phyloP scores from a whole-genome alignment of 495 filamentous ascomycete species.

The Aspergillus cristatus region DNA sequence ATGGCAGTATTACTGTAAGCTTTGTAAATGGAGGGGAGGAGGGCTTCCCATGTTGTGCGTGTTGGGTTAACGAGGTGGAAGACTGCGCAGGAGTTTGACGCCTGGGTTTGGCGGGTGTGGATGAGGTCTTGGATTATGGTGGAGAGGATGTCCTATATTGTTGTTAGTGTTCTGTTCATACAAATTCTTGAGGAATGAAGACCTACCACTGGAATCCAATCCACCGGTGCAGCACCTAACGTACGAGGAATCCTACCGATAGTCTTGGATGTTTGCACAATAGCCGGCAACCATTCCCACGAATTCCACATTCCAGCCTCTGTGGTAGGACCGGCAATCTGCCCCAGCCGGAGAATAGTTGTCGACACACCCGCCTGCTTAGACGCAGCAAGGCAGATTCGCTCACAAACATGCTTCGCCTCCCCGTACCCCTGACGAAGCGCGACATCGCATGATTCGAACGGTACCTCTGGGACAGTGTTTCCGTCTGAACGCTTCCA shows the following conservation, averaged over 20 bases:
- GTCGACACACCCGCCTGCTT: conserved; percentile 26
- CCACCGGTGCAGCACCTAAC: conserved; percentile 3
- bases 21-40: conserved; percentile 6
- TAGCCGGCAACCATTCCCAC: conserved; percentile 24
- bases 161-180: neutral
- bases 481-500: conserved; percentile 17
- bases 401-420: conserved; percentile 45
- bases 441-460: conserved; percentile 28
- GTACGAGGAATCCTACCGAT: conserved; percentile 6
- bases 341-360: conserved; percentile 45
- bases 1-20: neutral
- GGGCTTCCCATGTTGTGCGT: conserved; percentile 8
- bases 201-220: conserved; percentile 13
- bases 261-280: conserved; percentile 16
- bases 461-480: conserved; percentile 33
- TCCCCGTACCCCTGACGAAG: conserved; percentile 41
- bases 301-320: conserved; percentile 22
- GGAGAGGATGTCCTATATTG: conserved; percentile 8
- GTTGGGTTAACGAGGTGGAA: conserved; percentile 20
- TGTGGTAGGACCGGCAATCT: conserved; percentile 42
- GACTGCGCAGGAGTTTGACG: neutral
- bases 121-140: conserved; percentile 8
- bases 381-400: conserved; percentile 38
- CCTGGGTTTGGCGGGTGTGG: conserved; percentile 1
- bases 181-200: neutral